Conservation (phyloP, 2,329 filamentous ascomycete species). For the Boeremia exigua region DNA sequence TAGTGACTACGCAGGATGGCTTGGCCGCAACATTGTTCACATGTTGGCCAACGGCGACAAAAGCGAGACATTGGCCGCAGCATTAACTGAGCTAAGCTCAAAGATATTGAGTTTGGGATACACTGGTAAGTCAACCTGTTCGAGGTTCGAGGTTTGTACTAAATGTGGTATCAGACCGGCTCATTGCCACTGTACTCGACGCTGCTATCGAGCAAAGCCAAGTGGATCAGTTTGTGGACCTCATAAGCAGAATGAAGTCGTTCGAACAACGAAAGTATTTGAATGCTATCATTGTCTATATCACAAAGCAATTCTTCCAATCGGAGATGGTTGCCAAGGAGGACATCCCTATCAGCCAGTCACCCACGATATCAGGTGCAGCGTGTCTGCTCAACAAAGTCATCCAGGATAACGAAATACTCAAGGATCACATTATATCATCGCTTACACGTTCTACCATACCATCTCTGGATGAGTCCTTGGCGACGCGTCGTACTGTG, state of each 20-base stretch:
- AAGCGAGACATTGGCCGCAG: slow-evolving; percentile 42
- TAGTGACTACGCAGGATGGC: slow-evolving; percentile 71
- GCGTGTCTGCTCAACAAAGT: slow-evolving; percentile 33
- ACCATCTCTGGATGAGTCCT: slow-evolving; percentile 36
- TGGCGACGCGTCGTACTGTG: slow-evolving; percentile 45
- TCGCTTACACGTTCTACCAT: slow-evolving; percentile 50
- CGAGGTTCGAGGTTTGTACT: not conserved
- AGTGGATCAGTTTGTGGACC: slow-evolving; percentile 30
- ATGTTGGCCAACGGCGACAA: slow-evolving; percentile 52
- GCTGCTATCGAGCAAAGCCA: slow-evolving; percentile 21
- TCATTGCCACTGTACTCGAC: slow-evolving; percentile 27
- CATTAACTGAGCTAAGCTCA: slow-evolving; percentile 54
- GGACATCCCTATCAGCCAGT: slow-evolving; percentile 20
- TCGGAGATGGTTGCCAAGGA: slow-evolving; percentile 16
- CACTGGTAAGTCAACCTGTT: slow-evolving; percentile 53
- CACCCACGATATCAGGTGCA: slow-evolving; percentile 30
- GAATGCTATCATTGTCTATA: slow-evolving; percentile 38
- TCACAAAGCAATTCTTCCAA: slow-evolving; percentile 32
- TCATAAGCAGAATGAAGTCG: slow-evolving; percentile 53
- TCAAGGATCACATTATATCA: slow-evolving; percentile 40
- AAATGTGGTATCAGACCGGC: slow-evolving; percentile 27
- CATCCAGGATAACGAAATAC: slow-evolving; percentile 33
- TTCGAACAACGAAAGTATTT: slow-evolving; percentile 58
- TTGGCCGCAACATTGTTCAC: slow-evolving; percentile 67
- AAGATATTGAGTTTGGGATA: slow-evolving; percentile 76